These are phyloP conservation scores for Pythium sp. DNA, from an alignment of 352 stramenopile species.

Conservation along the genomic window DNA sequence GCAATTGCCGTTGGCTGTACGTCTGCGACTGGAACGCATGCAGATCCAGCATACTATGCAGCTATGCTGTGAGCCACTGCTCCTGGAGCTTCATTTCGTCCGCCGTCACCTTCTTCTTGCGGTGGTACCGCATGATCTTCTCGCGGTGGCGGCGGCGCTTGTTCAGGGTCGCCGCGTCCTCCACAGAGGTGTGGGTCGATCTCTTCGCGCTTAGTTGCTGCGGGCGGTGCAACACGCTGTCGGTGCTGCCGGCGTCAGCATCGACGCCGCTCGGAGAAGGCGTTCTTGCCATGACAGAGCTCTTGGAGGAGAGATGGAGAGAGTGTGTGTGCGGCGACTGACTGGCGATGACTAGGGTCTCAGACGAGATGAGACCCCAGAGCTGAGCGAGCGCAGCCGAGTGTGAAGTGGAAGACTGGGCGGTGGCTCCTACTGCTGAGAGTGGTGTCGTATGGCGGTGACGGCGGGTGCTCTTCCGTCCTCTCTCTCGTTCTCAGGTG, in stretches of 20 bases:
- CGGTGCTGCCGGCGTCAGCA: background rate
- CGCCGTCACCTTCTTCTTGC: conserved; percentile 44
- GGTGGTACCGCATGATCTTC: conserved; percentile 45
- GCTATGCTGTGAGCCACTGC: conserved; percentile 24
- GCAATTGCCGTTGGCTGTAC: conserved; percentile 10
- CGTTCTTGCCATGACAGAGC: background rate
- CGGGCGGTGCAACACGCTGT: background rate
- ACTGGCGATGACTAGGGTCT: too few species aligned
- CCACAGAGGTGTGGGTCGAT: background rate
- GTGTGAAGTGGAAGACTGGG: too few species aligned
- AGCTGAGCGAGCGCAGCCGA: too few species aligned
- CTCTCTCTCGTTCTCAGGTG: too few species aligned
- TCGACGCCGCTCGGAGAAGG: background rate
- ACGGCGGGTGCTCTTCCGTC: too few species aligned
- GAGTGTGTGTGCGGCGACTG: background rate
- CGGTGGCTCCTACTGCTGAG: too few species aligned
- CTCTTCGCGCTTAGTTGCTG: background rate
- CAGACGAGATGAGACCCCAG: too few species aligned
- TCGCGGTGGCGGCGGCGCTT: conserved; percentile 34
- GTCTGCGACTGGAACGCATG: conserved; percentile 14
- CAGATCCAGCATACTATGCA: conserved; percentile 30
- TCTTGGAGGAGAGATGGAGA: background rate
- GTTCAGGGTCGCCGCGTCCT: background rate
- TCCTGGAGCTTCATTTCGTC: conserved; percentile 30
- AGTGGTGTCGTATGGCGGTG: too few species aligned